phyloP scores from a whole-genome alignment of 2,329 filamentous ascomycete genomes.

The Neopestalotiopsis clavispora region DNA sequence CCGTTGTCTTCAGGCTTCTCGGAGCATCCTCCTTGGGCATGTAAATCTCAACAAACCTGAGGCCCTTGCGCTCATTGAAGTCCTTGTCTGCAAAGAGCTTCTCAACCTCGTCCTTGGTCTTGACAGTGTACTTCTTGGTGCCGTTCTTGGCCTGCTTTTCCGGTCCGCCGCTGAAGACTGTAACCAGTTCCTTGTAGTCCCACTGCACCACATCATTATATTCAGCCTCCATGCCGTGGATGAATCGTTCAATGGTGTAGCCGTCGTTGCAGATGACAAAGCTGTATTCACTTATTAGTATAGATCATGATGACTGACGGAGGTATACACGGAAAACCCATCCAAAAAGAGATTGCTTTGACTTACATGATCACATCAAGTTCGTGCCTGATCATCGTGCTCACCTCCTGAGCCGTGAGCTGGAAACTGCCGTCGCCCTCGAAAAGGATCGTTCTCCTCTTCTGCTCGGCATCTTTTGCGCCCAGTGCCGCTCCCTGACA shows the following conservation, averaged over 20 bases:
- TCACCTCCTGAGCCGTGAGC: slow-evolving; percentile 82
- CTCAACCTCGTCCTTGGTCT: slow-evolving; percentile 72
- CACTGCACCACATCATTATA: slow-evolving; percentile 85
- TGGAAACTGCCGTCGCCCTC: slow-evolving; percentile 91
- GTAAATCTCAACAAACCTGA: slow-evolving; percentile 81
- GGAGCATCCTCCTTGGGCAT: slow-evolving; percentile 83
- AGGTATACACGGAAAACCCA: neutral
- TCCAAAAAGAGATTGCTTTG: neutral
- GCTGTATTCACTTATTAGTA: slow-evolving; percentile 37
- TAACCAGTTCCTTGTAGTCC: slow-evolving; percentile 72
- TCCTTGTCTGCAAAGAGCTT: slow-evolving; percentile 65
- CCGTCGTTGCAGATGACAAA: slow-evolving; percentile 89
- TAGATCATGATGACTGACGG: neutral
- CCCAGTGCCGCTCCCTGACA: slow-evolving; percentile 74
- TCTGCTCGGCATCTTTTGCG: slow-evolving; percentile 62
- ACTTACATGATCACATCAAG: slow-evolving; percentile 77
- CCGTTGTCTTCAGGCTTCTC: slow-evolving; percentile 69
- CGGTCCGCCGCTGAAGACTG: slow-evolving; percentile 66
- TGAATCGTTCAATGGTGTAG: slow-evolving; percentile 87
- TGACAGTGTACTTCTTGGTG: slow-evolving; percentile 68
- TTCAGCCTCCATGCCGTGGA: slow-evolving; percentile 78
- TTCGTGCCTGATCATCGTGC: slow-evolving; percentile 78
- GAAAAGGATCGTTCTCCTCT: slow-evolving; percentile 76
- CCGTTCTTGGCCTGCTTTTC: slow-evolving; percentile 43
- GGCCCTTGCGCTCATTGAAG: slow-evolving; percentile 61